phyloP scores from a whole-genome alignment of 176 grass and related monocot genomes.

The Juncus effusus region DNA sequence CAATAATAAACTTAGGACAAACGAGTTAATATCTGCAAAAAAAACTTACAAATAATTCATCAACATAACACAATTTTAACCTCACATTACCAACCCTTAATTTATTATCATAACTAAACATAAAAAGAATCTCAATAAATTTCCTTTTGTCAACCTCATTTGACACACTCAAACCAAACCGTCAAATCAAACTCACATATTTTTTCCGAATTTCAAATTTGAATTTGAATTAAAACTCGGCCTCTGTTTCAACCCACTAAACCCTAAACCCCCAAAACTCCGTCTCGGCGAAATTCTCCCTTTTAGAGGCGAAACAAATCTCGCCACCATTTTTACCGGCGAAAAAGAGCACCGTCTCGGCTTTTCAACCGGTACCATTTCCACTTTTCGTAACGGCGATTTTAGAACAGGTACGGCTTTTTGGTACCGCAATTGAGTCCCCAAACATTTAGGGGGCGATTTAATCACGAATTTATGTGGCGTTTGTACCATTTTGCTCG shows the following conservation, averaged over 20 bases:
- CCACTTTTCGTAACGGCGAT: slow-evolving; percentile 30
- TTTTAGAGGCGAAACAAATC: slow-evolving; percentile 69
- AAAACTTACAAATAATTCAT: no score
- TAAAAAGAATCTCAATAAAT: slow-evolving; percentile 4
- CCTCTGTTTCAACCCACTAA: slow-evolving; percentile 66
- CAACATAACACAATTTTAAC: no score
- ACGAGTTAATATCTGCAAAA: no score
- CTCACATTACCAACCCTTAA: no score
- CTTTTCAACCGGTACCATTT: slow-evolving; percentile 12
- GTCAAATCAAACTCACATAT: slow-evolving; percentile 9
- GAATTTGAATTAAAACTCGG: slow-evolving; percentile 37
- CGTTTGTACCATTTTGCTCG: slow-evolving; percentile 30
- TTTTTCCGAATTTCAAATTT: no score
- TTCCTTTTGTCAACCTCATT: slow-evolving; percentile 23
- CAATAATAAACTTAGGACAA: no score
- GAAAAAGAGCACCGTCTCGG: slow-evolving; percentile 75
- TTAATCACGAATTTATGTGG: slow-evolving; percentile 75
- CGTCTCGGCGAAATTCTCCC: slow-evolving; percentile 46
- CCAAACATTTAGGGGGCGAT: slow-evolving; percentile 53
- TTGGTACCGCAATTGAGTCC: slow-evolving; percentile 43
- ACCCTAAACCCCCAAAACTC: slow-evolving; percentile 32
- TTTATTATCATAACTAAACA: no score
- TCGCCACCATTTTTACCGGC: slow-evolving; percentile 54
- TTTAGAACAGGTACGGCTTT: slow-evolving; percentile 30
- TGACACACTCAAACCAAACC: slow-evolving; percentile 7